phyloP scores from a whole-genome alignment of 2,329 filamentous ascomycete species.

The Claviceps humidiphila region DNA sequence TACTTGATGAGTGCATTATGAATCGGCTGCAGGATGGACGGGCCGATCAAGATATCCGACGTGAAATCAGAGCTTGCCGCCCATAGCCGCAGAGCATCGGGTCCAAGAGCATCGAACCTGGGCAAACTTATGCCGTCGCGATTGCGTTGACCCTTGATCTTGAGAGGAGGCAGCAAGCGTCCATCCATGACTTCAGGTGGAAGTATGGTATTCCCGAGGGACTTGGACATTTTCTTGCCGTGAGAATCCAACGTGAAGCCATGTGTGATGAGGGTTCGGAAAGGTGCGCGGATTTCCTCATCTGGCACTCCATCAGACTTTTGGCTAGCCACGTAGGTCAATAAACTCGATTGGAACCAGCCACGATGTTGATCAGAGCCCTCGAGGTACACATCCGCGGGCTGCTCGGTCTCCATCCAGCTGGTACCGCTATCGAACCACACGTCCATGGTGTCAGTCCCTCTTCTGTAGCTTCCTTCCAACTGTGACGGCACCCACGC shows the following conservation, averaged over 20 bases:
- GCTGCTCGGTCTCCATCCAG: slow-evolving; percentile 52
- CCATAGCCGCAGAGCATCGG: slow-evolving; percentile 83
- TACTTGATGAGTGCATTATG: slow-evolving; percentile 74
- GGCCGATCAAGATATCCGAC: slow-evolving; percentile 70
- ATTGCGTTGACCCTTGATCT: slow-evolving; percentile 40
- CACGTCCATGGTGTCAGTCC: slow-evolving; percentile 95
- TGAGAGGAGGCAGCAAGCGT: slow-evolving; percentile 57
- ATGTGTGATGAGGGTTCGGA: slow-evolving; percentile 83
- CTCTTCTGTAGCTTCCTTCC: slow-evolving; percentile 51
- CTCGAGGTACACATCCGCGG: slow-evolving; percentile 81
- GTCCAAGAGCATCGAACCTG: slow-evolving; percentile 58
- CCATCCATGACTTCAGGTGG: slow-evolving; percentile 79
- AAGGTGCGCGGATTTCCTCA: slow-evolving; percentile 43
- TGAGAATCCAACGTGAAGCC: slow-evolving; percentile 83
- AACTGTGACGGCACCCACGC: slow-evolving; percentile 64
- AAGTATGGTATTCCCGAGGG: slow-evolving; percentile 73
- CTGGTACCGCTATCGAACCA: slow-evolving; percentile 98
- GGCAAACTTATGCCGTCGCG: slow-evolving; percentile 9
- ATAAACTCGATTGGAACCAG: slow-evolving; percentile 94
- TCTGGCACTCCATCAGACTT: slow-evolving; percentile 18
- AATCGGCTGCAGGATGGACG: slow-evolving; percentile 61
- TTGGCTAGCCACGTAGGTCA: slow-evolving; percentile 67
- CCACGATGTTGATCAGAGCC: slow-evolving; percentile 92
- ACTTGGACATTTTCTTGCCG: slow-evolving; percentile 99
- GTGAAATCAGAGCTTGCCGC: slow-evolving; percentile 87